phyloP scores from a whole-genome alignment of 208 protist species.

The Leishmania arabica region DNA sequence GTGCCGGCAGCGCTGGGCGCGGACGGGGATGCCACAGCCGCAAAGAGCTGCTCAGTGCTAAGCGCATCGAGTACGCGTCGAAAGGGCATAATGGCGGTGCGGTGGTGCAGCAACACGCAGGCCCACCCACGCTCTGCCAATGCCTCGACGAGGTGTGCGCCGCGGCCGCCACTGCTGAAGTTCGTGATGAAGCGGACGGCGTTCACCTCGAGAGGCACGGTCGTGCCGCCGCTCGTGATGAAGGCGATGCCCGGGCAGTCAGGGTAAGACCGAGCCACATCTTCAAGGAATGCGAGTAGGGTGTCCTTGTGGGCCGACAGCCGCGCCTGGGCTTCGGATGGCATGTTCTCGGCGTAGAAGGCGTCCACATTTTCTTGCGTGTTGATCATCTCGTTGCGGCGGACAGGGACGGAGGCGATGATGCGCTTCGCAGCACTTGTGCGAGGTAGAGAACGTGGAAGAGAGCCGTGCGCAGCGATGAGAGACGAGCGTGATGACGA shows the following conservation, averaged over 20 bases:
- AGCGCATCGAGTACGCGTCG: slow-evolving; percentile 54
- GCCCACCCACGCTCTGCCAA: slow-evolving; percentile 69
- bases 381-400: background rate
- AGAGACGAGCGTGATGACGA: background rate
- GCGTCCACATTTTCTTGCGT: slow-evolving; percentile 28
- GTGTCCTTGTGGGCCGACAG: slow-evolving; percentile 38
- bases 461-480: background rate
- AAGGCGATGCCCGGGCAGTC: slow-evolving; percentile 62
- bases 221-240: slow-evolving; percentile 82
- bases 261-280: slow-evolving; percentile 7
- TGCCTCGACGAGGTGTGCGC: slow-evolving; percentile 66
- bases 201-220: slow-evolving; percentile 81
- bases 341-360: slow-evolving; percentile 73
- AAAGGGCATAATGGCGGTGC: slow-evolving; percentile 58
- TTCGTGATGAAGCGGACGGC: slow-evolving; percentile 86
- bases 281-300: slow-evolving; percentile 37
- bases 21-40: background rate
- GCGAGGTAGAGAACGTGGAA: background rate
- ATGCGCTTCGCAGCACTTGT: background rate
- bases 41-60: slow-evolving; percentile 54
- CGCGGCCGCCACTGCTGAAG: slow-evolving; percentile 83
- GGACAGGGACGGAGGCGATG: background rate
- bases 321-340: slow-evolving; percentile 11
- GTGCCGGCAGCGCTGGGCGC: background rate
- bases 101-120: slow-evolving; percentile 71